phyloP scores from a whole-genome alignment of 306 rosid genomes.

The Phaseolus lunatus region DNA sequence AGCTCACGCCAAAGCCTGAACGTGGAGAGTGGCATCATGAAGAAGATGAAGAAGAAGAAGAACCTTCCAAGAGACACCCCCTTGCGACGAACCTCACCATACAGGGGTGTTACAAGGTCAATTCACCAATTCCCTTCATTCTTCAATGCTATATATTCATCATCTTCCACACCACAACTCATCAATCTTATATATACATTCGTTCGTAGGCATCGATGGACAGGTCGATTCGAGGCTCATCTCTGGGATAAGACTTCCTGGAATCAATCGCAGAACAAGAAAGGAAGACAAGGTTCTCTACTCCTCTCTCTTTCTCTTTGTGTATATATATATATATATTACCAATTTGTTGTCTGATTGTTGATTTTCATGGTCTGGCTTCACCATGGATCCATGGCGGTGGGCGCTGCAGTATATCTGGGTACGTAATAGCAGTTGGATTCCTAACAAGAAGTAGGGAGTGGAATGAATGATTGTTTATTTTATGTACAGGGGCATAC shows the following conservation, averaged over 20 bases:
- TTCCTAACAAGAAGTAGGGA: too few species aligned
- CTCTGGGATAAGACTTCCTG: slow-evolving; percentile 86
- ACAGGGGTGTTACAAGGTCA: slow-evolving; percentile 80
- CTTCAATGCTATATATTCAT: too few species aligned
- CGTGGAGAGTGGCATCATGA: not conserved
- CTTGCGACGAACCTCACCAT: slow-evolving; percentile 70
- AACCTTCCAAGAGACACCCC: slow-evolving; percentile 62
- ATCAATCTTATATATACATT: not conserved
- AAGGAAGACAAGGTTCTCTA: slow-evolving; percentile 81
- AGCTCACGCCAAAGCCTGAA: slow-evolving; percentile 26
- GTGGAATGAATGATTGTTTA: not conserved
- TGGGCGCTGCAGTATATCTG: not conserved
- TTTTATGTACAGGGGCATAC: slow-evolving; percentile 81
- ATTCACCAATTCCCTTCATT: not conserved
- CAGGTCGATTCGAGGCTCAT: slow-evolving; percentile 89
- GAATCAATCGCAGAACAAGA: slow-evolving; percentile 79
- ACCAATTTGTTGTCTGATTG: too few species aligned
- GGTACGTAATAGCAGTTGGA: too few species aligned
- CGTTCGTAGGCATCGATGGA: slow-evolving; percentile 75
- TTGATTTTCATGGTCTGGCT: not conserved
- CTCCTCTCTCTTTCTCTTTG: too few species aligned
- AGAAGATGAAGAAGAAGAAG: slow-evolving; percentile 57
- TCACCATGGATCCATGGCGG: not conserved
- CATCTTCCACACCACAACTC: too few species aligned
- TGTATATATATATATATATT: not conserved